Evolutionary conservation across 371 early-diverging fungal species (phyloP).

Genomic region (Rhizopus arrhizus): DNA sequence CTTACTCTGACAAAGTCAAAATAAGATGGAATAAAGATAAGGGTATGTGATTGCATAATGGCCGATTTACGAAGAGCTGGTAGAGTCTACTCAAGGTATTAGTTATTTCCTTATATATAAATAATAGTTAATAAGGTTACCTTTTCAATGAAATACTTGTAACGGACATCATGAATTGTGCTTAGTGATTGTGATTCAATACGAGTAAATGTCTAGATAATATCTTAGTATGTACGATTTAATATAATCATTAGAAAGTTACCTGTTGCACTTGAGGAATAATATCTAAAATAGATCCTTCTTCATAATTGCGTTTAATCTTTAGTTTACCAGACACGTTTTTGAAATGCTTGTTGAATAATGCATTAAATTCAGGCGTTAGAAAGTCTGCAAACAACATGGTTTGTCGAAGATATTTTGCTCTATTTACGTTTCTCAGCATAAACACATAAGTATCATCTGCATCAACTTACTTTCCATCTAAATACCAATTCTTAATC

Average conservation of each 20-base stretch:
- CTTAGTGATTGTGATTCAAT: conserved; percentile 61
- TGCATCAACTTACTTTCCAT: conserved; percentile 58
- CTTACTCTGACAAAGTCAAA: conserved; percentile 94
- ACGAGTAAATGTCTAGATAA: conserved; percentile 64
- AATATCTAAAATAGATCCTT: conserved; percentile 78
- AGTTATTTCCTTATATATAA: neutral
- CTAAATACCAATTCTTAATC: conserved; percentile 83
- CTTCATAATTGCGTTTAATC: conserved; percentile 59
- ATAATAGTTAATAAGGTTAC: conserved; percentile 29
- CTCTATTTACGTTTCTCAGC: conserved; percentile 35
- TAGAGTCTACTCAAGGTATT: conserved; percentile 39
- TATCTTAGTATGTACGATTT: neutral
- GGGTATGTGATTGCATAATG: conserved; percentile 69
- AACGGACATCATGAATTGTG: conserved; percentile 79
- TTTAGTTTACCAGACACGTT: conserved; percentile 81
- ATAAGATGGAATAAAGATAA: conserved; percentile 93
- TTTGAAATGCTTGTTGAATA: conserved; percentile 74
- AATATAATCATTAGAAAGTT: neutral
- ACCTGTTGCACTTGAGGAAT: conserved; percentile 80
- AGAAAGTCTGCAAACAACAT: conserved; percentile 77
- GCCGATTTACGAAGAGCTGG: conserved; percentile 64
- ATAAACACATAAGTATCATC: neutral
- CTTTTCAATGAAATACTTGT: conserved; percentile 83
- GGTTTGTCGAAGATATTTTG: conserved; percentile 87
- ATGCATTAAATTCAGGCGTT: conserved; percentile 87